phyloP scores from a whole-genome alignment of 2,329 filamentous ascomycete genomes.

The Meredithiella fracta region DNA sequence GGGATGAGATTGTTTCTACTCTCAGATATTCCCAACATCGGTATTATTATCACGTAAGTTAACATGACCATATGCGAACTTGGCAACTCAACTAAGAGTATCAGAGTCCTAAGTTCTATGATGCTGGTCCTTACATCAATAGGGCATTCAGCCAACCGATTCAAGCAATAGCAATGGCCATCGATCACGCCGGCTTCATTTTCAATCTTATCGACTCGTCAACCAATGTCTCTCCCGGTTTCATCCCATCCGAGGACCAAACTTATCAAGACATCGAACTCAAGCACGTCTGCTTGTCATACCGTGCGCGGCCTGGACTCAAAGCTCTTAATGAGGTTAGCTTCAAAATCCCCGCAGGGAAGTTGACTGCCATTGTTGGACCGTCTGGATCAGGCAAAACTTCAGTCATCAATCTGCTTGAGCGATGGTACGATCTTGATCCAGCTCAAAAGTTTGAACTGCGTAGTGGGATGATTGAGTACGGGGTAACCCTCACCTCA shows the following conservation, averaged over 20 bases:
- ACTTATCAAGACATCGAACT: conserved; percentile 41
- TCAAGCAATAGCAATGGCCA: conserved; percentile 22
- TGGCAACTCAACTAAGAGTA: background rate
- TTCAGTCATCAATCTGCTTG: conserved; percentile 53
- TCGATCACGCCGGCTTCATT: conserved; percentile 23
- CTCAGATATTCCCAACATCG: conserved; percentile 15
- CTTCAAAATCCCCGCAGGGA: conserved; percentile 43
- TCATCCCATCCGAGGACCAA: conserved; percentile 20
- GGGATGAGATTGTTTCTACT: conserved; percentile 16
- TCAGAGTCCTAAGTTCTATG: conserved; percentile 17
- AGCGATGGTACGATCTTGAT: conserved; percentile 49
- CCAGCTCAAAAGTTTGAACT: conserved; percentile 13
- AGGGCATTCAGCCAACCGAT: conserved; percentile 22
- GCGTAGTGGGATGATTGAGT: conserved; percentile 26
- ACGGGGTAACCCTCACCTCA: conserved; percentile 34
- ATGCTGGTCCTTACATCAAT: conserved; percentile 21
- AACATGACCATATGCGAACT: background rate
- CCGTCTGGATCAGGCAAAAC: conserved; percentile 59
- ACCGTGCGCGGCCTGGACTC: conserved; percentile 48
- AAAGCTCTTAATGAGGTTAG: conserved; percentile 45
- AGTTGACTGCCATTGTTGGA: conserved; percentile 58
- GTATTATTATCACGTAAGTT: conserved; percentile 17
- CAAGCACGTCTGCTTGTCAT: conserved; percentile 52
- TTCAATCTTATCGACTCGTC: conserved; percentile 26
- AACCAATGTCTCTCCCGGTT: background rate